Conservation (phyloP, 306 rosid genomes). For the Pyrus bretschneideri region DNA sequence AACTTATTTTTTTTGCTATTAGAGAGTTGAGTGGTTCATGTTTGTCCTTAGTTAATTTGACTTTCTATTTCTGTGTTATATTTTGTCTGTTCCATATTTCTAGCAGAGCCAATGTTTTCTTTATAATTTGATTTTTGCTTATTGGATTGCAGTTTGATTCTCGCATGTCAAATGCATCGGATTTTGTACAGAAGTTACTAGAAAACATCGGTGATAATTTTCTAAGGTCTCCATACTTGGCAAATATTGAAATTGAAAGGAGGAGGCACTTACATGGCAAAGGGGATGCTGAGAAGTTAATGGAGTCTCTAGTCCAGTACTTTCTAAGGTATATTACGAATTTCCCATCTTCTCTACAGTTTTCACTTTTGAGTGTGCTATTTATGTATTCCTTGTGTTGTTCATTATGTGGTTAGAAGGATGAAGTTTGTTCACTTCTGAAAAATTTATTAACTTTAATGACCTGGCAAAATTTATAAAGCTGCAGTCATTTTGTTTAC, state of each 20-base stretch:
- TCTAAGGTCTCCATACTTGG: slow-evolving; percentile 74
- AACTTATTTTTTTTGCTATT: not conserved
- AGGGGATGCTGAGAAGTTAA: slow-evolving; percentile 49
- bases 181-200: slow-evolving; percentile 56
- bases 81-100: slow-evolving; percentile 8
- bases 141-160: slow-evolving; percentile 72
- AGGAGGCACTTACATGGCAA: slow-evolving; percentile 60
- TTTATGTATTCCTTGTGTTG: not conserved
- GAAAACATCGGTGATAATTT: slow-evolving; percentile 33
- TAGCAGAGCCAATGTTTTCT: not conserved
- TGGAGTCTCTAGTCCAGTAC: slow-evolving; percentile 61
- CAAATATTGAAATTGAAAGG: slow-evolving; percentile 86
- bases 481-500: not conserved
- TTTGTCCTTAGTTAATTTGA: slow-evolving; percentile 1
- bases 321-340: slow-evolving; percentile 45
- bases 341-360: not conserved
- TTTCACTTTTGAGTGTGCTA: not conserved
- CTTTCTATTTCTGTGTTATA: not conserved
- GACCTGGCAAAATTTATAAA: not conserved
- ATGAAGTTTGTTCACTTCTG: not conserved
- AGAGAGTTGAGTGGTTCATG: slow-evolving; percentile 27
- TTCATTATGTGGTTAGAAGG: not conserved
- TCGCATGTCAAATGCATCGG: slow-evolving; percentile 62
- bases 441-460: not conserved
- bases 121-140: slow-evolving; percentile 20